Base-by-base conservation (phyloP, 2,329 filamentous ascomycete species). In the Exophiala bonariae region DNA sequence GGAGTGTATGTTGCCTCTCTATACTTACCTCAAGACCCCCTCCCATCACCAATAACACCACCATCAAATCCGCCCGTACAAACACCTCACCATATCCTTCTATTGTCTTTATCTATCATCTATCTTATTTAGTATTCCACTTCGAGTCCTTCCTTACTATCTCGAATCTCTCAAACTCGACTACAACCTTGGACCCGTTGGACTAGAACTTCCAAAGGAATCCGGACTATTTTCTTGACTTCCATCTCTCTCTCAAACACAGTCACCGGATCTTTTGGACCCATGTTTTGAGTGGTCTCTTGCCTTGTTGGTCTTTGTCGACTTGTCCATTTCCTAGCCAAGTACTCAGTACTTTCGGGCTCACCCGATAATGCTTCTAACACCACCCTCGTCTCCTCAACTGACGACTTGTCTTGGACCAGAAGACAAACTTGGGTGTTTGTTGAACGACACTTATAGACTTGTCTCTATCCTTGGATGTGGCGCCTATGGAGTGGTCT, bases 401-500 rank as follows among this genome's bases (percentile, higher is more conserved):
- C 67, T 72, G 31, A 51, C 65, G 44, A 70, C 78, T 44, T 83
- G 81, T 53, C 73, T 80, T 61, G 71, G 81, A 46, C 89, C 91
- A 33, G 88, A 96, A 78, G 88, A 91, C 65, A 84, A 90, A 64
- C 72, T 97, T 76, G 91, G 92, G 68, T 82, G 85, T 59, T 78
- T 92, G 59, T 80, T 60, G 86, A 86, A 65, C 84, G 87, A 66
- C 79, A 96, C n/a, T n/a, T n/a, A n/a, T 59, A 85, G 92, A 73
- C 76, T 97, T 62, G 89, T 84, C 55, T 81, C 83, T 54, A 88
- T 97, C 60, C 80, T 97, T 54, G 93, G 93, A 57, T 88, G 92
- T 41, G 93, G 93, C 60, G 93, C 93, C 48, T 99, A 99, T 70
- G 93, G 93, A 56, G 91, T 96, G 33, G 93, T 99, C 19, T 97